phyloP scores from a whole-genome alignment of 345 rosid species.

The Gossypioides kirkii region DNA sequence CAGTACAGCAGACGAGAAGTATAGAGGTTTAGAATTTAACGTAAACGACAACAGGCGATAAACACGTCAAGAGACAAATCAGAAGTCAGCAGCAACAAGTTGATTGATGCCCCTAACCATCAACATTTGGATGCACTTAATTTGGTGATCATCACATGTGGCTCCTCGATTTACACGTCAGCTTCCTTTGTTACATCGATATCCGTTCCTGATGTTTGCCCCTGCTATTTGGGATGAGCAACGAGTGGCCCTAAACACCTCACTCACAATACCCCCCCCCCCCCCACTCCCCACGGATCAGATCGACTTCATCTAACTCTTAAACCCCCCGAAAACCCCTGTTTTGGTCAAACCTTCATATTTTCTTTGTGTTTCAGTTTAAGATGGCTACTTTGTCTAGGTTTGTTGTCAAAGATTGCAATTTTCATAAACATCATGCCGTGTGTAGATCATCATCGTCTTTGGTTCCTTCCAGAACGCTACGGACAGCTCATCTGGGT shows the following conservation, averaged over 20 bases:
- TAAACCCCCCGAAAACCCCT: neutral
- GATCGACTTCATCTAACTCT: neutral
- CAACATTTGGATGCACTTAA: neutral
- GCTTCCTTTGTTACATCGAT: neutral
- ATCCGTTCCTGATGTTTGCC: neutral
- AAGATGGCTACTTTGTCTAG: slow-evolving; percentile 72
- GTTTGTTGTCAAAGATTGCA: slow-evolving; percentile 44
- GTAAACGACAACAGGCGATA: slow-evolving; percentile 6
- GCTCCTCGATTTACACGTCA: slow-evolving; percentile 39
- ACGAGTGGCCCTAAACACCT: neutral
- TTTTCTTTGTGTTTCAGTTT: neutral
- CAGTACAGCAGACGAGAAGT: neutral
- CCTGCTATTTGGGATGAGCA: slow-evolving; percentile 8
- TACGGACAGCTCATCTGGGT: slow-evolving; percentile 44
- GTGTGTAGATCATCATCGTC: slow-evolving; percentile 19
- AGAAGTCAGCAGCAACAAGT: neutral
- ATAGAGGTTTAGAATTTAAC: neutral
- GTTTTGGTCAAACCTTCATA: neutral
- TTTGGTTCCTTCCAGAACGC: slow-evolving; percentile 27
- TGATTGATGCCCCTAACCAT: neutral
- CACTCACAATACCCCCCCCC: neutral
- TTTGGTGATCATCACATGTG: slow-evolving; percentile 17
- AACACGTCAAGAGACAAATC: neutral
- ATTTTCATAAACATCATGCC: slow-evolving; percentile 27
- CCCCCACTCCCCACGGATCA: neutral